A percentile compares a stretch with the other conserved stretches of the same genome.
Evolutionary conservation across 2,329 filamentous ascomycete species (phyloP).

Genomic region (Colletotrichum musae): DNA sequence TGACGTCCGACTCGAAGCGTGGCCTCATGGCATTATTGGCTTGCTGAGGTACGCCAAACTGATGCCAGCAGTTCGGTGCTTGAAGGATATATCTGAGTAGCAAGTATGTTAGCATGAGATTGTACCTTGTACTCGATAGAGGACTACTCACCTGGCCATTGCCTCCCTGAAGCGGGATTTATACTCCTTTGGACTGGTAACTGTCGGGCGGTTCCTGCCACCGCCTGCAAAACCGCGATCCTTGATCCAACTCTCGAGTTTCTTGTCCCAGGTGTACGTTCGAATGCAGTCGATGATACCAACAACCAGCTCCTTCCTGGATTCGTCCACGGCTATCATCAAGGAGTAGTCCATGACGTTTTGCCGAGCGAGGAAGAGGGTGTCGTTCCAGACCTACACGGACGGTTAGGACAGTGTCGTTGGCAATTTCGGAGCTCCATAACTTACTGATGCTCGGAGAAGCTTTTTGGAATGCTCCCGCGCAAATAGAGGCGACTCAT

Average conservation of each 20-base stretch:
- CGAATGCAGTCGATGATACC: constrained; percentile 99
- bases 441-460: constrained; percentile 79
- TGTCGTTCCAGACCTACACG: constrained; percentile 87
- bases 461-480: constrained; percentile 97
- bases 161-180: constrained; percentile 95
- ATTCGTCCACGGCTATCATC: constrained; percentile 97
- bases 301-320: constrained; percentile 90
- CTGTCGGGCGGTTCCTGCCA: constrained; percentile 88
- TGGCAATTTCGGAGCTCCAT: neutral
- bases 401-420: neutral
- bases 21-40: constrained; percentile 37
- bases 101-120: constrained; percentile 21
- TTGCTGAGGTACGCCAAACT: constrained; percentile 63
- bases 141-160: constrained; percentile 84
- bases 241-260: constrained; percentile 99
- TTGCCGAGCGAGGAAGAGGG: constrained; percentile 91
- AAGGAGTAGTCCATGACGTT: constrained; percentile 99
- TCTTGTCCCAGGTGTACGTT: constrained; percentile 99
- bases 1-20: constrained; percentile 39
- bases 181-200: constrained; percentile 98
- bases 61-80: constrained; percentile 82
- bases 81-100: constrained; percentile 76
- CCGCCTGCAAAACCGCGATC: constrained; percentile 87
- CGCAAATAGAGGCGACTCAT: constrained; percentile 94
- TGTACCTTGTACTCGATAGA: neutral